phyloP scores from a whole-genome alignment of 129 eudicot species.

The Lonicera japonica region DNA sequence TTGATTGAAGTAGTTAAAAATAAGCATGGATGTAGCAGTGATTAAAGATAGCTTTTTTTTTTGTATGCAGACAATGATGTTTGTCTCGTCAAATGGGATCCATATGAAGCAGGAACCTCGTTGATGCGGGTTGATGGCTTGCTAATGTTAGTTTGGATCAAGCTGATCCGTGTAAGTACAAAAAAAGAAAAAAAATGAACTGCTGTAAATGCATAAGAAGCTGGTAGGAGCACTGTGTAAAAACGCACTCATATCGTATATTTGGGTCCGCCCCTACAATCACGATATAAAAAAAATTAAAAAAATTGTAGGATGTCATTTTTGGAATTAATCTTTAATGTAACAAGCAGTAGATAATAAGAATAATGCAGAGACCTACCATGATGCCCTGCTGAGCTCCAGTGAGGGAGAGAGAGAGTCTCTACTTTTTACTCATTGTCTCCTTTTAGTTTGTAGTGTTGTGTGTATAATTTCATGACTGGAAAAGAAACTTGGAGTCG shows the following conservation, averaged over 20 bases:
- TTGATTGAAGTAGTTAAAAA: no score
- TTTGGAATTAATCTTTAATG: constrained; percentile 7
- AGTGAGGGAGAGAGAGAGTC: not conserved
- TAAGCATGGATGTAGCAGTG: no score
- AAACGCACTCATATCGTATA: not conserved
- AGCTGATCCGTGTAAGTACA: not conserved
- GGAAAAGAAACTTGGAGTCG: not conserved
- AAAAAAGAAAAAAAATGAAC: not conserved
- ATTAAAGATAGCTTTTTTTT: not conserved
- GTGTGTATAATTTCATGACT: not conserved
- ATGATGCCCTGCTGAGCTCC: not conserved
- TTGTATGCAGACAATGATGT: constrained; percentile 19
- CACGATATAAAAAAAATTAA: constrained; percentile 6
- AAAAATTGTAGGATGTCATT: constrained; percentile 10
- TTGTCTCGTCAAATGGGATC: constrained; percentile 21
- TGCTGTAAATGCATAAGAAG: constrained; percentile 11
- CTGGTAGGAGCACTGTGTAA: constrained; percentile 10
- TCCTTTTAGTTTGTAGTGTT: not conserved
- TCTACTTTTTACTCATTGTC: not conserved
- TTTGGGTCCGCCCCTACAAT: not conserved
- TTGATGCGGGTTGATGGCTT: constrained; percentile 22
- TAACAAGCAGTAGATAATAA: not conserved
- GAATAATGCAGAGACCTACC: not conserved
- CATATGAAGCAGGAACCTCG: constrained; percentile 37
- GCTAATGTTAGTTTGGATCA: not conserved